Evolutionary conservation across 1,139 yeast species (phyloP).

Genomic region (Suhomyces guaymorum): DNA sequence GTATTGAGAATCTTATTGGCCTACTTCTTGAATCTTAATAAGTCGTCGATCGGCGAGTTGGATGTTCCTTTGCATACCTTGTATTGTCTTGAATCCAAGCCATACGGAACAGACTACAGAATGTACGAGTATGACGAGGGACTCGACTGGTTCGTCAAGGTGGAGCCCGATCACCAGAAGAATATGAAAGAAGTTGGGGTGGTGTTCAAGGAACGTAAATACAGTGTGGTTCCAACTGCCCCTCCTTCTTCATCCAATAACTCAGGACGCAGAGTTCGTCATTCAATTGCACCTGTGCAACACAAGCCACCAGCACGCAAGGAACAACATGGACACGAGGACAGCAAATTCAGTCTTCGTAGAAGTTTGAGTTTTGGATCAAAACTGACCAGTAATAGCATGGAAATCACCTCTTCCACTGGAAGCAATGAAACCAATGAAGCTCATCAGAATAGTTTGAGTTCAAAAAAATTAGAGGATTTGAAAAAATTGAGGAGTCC

Average conservation of each 20-base stretch:
- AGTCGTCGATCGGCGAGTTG: constrained; percentile 81
- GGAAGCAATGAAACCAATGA: not conserved
- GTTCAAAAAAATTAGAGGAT: constrained; percentile 23
- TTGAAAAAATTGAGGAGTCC: constrained; percentile 22
- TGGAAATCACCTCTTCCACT: not conserved
- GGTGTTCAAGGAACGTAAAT: constrained; percentile 63
- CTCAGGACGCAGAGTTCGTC: constrained; percentile 3
- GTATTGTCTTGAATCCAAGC: constrained; percentile 86
- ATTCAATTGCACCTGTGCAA: not conserved
- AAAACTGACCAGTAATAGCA: constrained; percentile 10
- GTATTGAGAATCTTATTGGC: constrained; percentile 86
- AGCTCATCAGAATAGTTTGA: constrained; percentile 14
- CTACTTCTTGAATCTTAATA: constrained; percentile 81
- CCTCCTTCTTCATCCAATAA: constrained; percentile 49
- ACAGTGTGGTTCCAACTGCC: constrained; percentile 73
- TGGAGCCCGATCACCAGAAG: constrained; percentile 65
- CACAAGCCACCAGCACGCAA: not conserved
- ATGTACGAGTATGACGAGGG: constrained; percentile 82
- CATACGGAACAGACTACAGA: constrained; percentile 93
- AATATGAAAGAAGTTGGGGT: constrained; percentile 67
- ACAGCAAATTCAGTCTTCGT: constrained; percentile 15
- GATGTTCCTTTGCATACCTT: constrained; percentile 93
- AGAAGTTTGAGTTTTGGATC: constrained; percentile 20
- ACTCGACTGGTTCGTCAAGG: constrained; percentile 74
- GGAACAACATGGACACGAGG: constrained; percentile 3